A percentile compares a stretch with the other conserved stretches of the same genome.
These are phyloP conservation scores for Salpingoeca rosetta DNA, from an alignment of 78 protist genomes.

Conservation along the genomic window DNA sequence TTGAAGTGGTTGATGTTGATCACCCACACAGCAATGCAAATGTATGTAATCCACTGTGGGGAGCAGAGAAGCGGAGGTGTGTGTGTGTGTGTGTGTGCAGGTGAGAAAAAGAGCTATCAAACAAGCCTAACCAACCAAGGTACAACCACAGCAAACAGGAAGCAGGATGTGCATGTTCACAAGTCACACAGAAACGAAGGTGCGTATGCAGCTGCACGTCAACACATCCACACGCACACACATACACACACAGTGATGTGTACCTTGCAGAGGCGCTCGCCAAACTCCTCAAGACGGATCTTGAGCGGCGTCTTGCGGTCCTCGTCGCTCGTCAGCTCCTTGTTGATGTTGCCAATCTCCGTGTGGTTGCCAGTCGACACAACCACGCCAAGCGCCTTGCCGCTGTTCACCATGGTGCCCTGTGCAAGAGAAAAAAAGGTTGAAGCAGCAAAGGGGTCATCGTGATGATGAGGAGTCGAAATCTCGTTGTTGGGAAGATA, in stretches of 20 bases:
- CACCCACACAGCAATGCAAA: slow-evolving; percentile 59
- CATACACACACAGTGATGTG: neutral
- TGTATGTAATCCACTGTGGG: slow-evolving; percentile 39
- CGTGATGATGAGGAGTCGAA: too few species aligned
- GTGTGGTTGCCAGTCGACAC: slow-evolving; percentile 80
- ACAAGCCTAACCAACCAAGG: too few species aligned
- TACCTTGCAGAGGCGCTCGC: slow-evolving; percentile 10
- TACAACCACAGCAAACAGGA: too few species aligned
- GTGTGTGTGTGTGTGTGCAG: neutral
- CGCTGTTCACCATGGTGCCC: slow-evolving; percentile 48
- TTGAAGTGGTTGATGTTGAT: slow-evolving; percentile 38
- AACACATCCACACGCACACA: too few species aligned
- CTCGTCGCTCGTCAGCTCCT: slow-evolving; percentile 8
- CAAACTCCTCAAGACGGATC: slow-evolving; percentile 69
- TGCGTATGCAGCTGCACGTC: too few species aligned
- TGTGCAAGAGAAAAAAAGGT: too few species aligned
- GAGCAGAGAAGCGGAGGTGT: too few species aligned
- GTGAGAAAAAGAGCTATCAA: too few species aligned
- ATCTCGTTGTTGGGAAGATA: too few species aligned
- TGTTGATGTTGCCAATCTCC: slow-evolving; percentile 68
- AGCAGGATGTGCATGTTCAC: too few species aligned
- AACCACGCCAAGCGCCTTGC: slow-evolving; percentile 64
- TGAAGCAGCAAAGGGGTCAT: too few species aligned
- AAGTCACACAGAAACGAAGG: too few species aligned
- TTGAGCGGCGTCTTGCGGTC: slow-evolving; percentile 40